phyloP scores from a whole-genome alignment of 805 yeast genomes.

The Saccharomycopsis capsularis region DNA sequence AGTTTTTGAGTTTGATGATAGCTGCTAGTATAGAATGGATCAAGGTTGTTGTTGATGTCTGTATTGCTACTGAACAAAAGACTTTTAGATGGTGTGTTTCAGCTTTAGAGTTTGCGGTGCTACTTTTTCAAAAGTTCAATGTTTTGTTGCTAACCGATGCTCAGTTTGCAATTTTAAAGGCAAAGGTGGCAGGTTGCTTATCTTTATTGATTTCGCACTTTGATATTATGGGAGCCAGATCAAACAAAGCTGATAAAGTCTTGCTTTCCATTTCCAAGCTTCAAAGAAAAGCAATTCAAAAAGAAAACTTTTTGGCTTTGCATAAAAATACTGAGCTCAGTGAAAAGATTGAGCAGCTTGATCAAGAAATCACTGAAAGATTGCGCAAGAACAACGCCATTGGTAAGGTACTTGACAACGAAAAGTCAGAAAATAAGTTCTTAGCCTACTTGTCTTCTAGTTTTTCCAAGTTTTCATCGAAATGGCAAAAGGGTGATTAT shows the following conservation, averaged over 20 bases:
- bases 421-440: constrained; percentile 81
- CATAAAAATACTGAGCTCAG: constrained; percentile 33
- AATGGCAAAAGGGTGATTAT: constrained; percentile 95
- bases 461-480: constrained; percentile 79
- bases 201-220: constrained; percentile 89
- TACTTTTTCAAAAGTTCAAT: constrained; percentile 84
- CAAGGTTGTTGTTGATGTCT: constrained; percentile 86
- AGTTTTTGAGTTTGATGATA: constrained; percentile 37
- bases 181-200: constrained; percentile 91
- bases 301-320: constrained; percentile 12
- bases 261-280: constrained; percentile 17
- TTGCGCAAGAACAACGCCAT: constrained; percentile 51
- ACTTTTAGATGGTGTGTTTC: constrained; percentile 95
- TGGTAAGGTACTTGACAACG: constrained; percentile 85
- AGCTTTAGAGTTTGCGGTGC: constrained; percentile 94
- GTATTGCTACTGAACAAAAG: constrained; percentile 83
- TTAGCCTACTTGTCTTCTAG: constrained; percentile 82
- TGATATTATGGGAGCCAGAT: constrained; percentile 97
- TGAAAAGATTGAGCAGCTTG: constrained; percentile 40
- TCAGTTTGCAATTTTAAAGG: constrained; percentile 63
- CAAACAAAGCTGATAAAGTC: constrained; percentile 46
- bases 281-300: constrained; percentile 15
- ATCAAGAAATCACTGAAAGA: constrained; percentile 41
- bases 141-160: constrained; percentile 73
- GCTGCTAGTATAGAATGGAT: constrained; percentile 85